Evolutionary conservation across 2,329 filamentous ascomycete genomes (phyloP).

Genomic region (Lachnellula occidentalis): DNA sequence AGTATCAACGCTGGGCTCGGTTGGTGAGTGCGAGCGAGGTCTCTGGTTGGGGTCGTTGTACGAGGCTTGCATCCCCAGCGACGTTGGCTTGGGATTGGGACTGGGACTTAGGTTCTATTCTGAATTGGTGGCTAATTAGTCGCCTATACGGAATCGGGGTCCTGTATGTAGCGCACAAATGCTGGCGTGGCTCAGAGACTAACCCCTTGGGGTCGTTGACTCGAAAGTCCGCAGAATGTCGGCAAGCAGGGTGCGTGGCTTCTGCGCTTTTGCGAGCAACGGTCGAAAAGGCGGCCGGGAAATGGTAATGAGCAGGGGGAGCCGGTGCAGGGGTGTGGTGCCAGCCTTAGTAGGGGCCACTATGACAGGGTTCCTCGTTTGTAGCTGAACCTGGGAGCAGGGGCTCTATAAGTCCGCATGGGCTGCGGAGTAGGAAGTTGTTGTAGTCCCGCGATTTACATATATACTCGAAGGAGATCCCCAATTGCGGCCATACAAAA

Average conservation of each 20-base stretch:
- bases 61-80: slow-evolving; percentile 1
- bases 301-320: background rate
- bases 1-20: slow-evolving; percentile 7
- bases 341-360: slow-evolving; percentile 14
- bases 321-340: slow-evolving; percentile 1
- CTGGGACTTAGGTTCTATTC: slow-evolving; percentile 15
- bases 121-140: slow-evolving; percentile 26
- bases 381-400: slow-evolving; percentile 21
- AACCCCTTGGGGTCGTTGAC: slow-evolving; percentile 4
- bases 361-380: slow-evolving; percentile 13
- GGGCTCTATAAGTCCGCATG: slow-evolving; percentile 23
- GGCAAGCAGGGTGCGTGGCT: slow-evolving; percentile 16
- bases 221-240: slow-evolving; percentile 13
- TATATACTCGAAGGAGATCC: slow-evolving; percentile 27
- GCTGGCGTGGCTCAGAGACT: slow-evolving; percentile 6
- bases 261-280: slow-evolving; percentile 20
- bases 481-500: slow-evolving; percentile 18
- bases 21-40: background rate
- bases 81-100: background rate
- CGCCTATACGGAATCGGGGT: slow-evolving; percentile 1
- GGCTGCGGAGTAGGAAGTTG: slow-evolving; percentile 15
- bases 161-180: background rate
- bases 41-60: slow-evolving; percentile 16
- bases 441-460: slow-evolving; percentile 21
- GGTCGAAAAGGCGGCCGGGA: slow-evolving; percentile 13